Evolutionary conservation across 352 stramenopile species (phyloP), one percentile per base, ranked within the genome.

Genomic region (Globisporangium iwayamae): DNA sequence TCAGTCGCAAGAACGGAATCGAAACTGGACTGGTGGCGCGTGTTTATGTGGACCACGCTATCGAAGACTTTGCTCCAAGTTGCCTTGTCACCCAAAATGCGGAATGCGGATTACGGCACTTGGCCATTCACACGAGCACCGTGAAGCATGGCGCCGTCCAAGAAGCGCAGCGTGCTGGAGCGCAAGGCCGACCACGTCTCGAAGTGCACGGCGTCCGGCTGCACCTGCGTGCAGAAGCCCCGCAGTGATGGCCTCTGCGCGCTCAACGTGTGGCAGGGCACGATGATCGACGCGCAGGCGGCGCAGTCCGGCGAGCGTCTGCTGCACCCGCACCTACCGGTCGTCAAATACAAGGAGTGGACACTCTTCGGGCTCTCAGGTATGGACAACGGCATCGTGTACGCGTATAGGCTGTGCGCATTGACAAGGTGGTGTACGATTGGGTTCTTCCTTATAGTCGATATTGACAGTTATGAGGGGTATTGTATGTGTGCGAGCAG

Each of bases 201-300:
- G 34, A 7, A 10, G 34, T 52, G 51, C 63, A 9, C 48, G 11
- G n/a, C 6, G 3, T 18, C 47, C 56, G 16, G 46, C 10, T 89
- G 80, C 46, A 32, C 65, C 6, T 89, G 76, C 60, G 32, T 79
- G 10, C 30, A 56, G n/a, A 56, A 58, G 13, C 45, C 54, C 47
- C 46, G 65, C 20, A 81, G 73, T 39, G 62, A 68, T 20, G 78
- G 75, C 1, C 68, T 87, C 46, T 86, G 80, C 30, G 78, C 71
- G 20, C 71, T 87, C 32, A 71, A 78, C 62, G 68, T 86, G 38
- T 89, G 80, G 80, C 67, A 79, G 25, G 78, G 80, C 53, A 87
- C 78, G 55, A 79, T 63, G 22, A 65, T 87, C 11, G 80, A 90
- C 56, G 45, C 39, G 7, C 53, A 70, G 6, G 65, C 67, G 1